phyloP scores from a whole-genome alignment of 495 filamentous ascomycete species.

The Talaromyces nanjingensis region DNA sequence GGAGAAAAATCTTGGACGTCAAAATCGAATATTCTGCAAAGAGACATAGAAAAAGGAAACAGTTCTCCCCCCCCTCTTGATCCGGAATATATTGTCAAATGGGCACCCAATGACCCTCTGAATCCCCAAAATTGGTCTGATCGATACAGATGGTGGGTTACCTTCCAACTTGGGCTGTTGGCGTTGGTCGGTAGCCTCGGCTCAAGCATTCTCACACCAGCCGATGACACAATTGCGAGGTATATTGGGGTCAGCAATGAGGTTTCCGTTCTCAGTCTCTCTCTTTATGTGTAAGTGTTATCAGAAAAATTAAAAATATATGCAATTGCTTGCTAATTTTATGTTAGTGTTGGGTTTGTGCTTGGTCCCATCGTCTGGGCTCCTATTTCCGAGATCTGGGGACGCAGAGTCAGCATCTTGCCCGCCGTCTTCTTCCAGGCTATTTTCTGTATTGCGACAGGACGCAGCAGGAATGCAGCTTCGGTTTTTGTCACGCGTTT shows the following conservation, averaged over 20 bases:
- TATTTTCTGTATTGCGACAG: conserved; percentile 38
- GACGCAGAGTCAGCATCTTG: conserved; percentile 31
- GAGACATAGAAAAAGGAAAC: neutral
- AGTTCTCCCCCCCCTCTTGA: neutral
- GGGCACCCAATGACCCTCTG: conserved; percentile 16
- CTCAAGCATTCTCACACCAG: conserved; percentile 43
- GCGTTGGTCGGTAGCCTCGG: conserved; percentile 42
- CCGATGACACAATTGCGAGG: conserved; percentile 29
- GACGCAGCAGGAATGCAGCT: conserved; percentile 25
- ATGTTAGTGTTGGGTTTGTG: conserved; percentile 14
- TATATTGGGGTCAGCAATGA: conserved; percentile 31
- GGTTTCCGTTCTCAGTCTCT: conserved; percentile 19
- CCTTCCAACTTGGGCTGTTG: conserved; percentile 42
- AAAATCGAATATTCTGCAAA: neutral
- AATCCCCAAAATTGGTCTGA: conserved; percentile 44
- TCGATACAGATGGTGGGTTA: conserved; percentile 40
- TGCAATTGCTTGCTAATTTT: neutral
- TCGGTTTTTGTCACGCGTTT: conserved; percentile 37
- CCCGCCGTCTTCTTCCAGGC: conserved; percentile 38
- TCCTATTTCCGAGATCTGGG: conserved; percentile 38
- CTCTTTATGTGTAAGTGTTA: conserved; percentile 16
- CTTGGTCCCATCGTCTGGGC: conserved; percentile 29
- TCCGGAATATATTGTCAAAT: conserved; percentile 6
- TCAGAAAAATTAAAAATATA: neutral
- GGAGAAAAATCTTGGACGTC: neutral